Evolutionary conservation across 2,329 filamentous ascomycete species (phyloP).

Genomic region (Nigrospora osmanthi): DNA sequence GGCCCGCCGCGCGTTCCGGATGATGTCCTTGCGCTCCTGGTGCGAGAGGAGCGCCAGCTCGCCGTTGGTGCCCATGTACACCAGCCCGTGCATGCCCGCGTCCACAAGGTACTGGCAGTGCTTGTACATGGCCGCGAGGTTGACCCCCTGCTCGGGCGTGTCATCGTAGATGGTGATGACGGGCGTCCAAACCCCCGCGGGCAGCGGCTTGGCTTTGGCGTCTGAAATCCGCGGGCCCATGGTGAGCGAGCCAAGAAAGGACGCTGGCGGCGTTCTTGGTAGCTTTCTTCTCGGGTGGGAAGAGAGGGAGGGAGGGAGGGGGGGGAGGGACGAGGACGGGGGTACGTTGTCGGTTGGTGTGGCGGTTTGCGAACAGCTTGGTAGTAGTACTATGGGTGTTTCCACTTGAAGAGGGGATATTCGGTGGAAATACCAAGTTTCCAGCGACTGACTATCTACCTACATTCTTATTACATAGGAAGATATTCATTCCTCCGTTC

Average conservation of each 20-base stretch:
- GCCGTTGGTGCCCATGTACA: conserved; percentile 38
- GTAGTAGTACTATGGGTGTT: too few species aligned
- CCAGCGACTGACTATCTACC: too few species aligned
- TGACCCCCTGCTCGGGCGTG: conserved; percentile 29
- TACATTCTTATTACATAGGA: too few species aligned
- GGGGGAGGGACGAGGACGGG: too few species aligned
- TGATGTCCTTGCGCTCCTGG: conserved; percentile 31
- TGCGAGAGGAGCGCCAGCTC: conserved; percentile 33
- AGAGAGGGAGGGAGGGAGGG: too few species aligned
- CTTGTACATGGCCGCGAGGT: conserved; percentile 34
- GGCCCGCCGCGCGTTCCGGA: conserved; percentile 27
- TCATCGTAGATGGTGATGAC: conserved; percentile 37
- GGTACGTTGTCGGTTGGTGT: too few species aligned
- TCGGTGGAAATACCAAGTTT: too few species aligned
- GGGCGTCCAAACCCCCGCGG: conserved; percentile 36
- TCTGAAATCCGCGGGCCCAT: conserved; percentile 5
- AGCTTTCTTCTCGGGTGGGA: too few species aligned
- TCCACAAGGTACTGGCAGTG: conserved; percentile 32
- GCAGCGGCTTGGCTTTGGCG: conserved; percentile 20
- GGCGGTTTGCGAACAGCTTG: too few species aligned
- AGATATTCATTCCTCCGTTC: too few species aligned
- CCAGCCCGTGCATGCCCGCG: conserved; percentile 35
- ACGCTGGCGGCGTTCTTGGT: too few species aligned
- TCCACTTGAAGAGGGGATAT: too few species aligned
- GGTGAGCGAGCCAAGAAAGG: background rate